Evolutionary conservation across 2,329 filamentous ascomycete species (phyloP).

Genomic region (Diplodia sapinea): DNA sequence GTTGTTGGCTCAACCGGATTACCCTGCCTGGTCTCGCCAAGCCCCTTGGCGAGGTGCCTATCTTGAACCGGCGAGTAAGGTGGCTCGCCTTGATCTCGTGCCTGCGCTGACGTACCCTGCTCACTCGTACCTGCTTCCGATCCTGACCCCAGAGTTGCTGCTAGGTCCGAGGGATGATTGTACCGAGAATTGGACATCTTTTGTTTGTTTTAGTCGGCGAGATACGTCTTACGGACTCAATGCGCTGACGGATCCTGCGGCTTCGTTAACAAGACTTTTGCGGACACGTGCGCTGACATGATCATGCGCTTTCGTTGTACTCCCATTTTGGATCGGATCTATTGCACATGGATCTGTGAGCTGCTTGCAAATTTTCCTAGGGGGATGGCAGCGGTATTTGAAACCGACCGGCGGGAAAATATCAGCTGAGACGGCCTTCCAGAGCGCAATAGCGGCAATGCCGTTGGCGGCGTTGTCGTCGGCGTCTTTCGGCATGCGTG

Average conservation of each 20-base stretch:
- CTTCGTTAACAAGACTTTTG: not conserved
- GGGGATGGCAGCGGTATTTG: not conserved
- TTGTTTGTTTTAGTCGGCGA: too few species aligned
- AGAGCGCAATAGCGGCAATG: not conserved
- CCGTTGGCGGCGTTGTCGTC: not conserved
- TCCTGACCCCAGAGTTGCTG: too few species aligned
- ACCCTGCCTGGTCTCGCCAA: constrained; percentile 6
- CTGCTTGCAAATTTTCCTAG: not conserved
- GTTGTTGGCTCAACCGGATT: not conserved
- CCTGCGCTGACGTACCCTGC: not conserved
- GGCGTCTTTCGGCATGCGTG: constrained; percentile 17
- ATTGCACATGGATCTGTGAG: too few species aligned
- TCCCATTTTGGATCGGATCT: too few species aligned
- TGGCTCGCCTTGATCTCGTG: constrained; percentile 20
- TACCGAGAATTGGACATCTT: too few species aligned
- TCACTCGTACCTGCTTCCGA: too few species aligned
- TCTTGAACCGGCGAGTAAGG: constrained; percentile 7
- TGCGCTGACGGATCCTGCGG: not conserved
- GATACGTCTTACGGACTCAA: too few species aligned
- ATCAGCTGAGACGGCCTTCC: constrained; percentile 4
- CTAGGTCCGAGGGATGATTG: too few species aligned
- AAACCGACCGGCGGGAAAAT: not conserved
- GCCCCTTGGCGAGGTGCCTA: constrained; percentile 14
- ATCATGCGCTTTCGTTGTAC: not conserved
- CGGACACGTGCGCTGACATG: not conserved